These are phyloP conservation scores for Caryopteris hybrid DNA, from an alignment of 305 asterid species.

Conservation along the genomic window DNA sequence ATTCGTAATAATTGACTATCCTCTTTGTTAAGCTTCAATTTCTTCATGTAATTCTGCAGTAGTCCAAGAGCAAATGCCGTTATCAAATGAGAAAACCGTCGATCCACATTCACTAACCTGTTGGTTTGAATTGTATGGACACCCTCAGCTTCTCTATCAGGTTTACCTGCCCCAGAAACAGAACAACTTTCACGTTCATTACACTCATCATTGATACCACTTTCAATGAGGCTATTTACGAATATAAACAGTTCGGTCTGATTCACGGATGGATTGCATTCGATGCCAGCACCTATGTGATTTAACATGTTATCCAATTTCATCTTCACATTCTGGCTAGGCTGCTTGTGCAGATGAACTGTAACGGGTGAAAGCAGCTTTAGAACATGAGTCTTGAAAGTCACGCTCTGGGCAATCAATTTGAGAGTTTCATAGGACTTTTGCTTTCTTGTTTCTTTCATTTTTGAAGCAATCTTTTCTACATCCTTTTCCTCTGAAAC, in stretches of 20 bases:
- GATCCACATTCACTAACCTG: slow-evolving; percentile 48
- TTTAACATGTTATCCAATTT: slow-evolving; percentile 82
- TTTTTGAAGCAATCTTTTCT: slow-evolving; percentile 90
- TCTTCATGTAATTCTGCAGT: slow-evolving; percentile 66
- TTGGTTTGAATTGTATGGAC: slow-evolving; percentile 22
- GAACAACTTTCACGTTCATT: slow-evolving; percentile 27
- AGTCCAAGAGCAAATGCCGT: slow-evolving; percentile 79
- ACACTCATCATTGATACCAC: slow-evolving; percentile 46
- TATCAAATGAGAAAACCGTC: slow-evolving; percentile 62
- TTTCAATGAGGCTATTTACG: slow-evolving; percentile 62
- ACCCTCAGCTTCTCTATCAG: slow-evolving; percentile 28
- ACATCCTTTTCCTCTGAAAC: slow-evolving; percentile 98
- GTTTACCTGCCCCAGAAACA: slow-evolving; percentile 19
- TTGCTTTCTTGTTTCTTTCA: slow-evolving; percentile 93
- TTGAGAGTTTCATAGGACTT: slow-evolving; percentile 90
- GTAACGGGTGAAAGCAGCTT: slow-evolving; percentile 79
- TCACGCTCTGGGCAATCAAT: slow-evolving; percentile 73
- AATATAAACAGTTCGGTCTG: slow-evolving; percentile 69
- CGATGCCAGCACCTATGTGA: slow-evolving; percentile 79
- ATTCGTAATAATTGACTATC: slow-evolving; percentile 48
- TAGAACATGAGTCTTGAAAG: slow-evolving; percentile 73
- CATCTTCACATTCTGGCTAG: slow-evolving; percentile 60
- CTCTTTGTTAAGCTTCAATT: slow-evolving; percentile 46
- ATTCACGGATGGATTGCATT: slow-evolving; percentile 72
- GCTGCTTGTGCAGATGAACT: slow-evolving; percentile 61